Base-by-base conservation (phyloP, 805 yeast species). In the Zygotorulaspora florentina region DNA sequence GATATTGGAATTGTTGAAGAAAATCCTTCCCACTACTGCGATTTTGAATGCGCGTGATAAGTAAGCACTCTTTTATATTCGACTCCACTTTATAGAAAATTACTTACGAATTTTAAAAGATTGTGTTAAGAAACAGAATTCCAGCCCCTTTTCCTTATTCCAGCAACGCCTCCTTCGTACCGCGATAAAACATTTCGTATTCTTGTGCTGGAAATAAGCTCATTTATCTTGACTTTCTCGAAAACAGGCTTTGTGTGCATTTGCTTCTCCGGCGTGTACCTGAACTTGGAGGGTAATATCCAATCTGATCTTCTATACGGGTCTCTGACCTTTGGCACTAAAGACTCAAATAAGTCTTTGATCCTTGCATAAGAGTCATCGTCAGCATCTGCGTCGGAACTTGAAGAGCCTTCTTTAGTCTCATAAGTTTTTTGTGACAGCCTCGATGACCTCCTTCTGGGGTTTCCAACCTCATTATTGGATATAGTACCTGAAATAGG, bases 1-100 rank as follows among this genome's bases (percentile, higher is more conserved):
- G 72, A 73, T 3, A 59, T 67, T 3, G 93, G 95, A 4, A 55
- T 85, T 2, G 51, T 69, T 3, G 75, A 69, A 45, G 88, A 81
- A 52, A 41, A 61, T n/a, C 57, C 68, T 0, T 54, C 36, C 2
- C 60, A 58, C 35, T 71, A 69, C 43, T 31, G 23, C 7, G 49
- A 50, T 39, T 43, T 65, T 37, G 30, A 25, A 12, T 9, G 10
- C 17, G 8, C 15, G 8, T 35, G 18, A 35, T 10, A 35, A 35
- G 20, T 17, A n/a, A 17, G 12, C 4, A 17, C 16, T 35, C 18
- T 20, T 26, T 25, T 38, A 16, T 35, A 17, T 35, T 35, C 35
- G 3, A 8, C 18, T 9, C 16, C 1, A 30, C 15, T 11, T 15
- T 35, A 34, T 17, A 13, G 37, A 36, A 8, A 37, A n/a, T 37